These are phyloP conservation scores for Nigrograna mackinnonii DNA, from an alignment of 2,329 filamentous ascomycete species.

Conservation along the genomic window DNA sequence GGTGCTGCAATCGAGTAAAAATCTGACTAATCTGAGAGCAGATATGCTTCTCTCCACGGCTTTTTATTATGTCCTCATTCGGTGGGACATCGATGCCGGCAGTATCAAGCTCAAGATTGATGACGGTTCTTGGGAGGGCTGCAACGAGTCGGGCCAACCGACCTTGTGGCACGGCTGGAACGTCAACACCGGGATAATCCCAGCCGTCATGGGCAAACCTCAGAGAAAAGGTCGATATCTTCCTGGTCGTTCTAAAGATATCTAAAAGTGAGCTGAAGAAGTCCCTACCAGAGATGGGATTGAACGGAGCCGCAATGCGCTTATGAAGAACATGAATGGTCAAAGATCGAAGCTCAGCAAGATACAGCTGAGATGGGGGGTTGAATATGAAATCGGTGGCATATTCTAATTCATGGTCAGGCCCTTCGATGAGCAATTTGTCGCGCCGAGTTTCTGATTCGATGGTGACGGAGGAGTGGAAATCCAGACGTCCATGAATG, in stretches of 20 bases:
- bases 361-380: constrained; percentile 11
- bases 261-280: constrained; percentile 7
- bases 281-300: constrained; percentile 1
- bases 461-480: constrained; percentile 7
- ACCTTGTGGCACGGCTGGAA: constrained; percentile 13
- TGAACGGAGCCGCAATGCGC: constrained; percentile 5
- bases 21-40: constrained; percentile 15
- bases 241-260: constrained; percentile 2
- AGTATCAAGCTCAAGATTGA: constrained; percentile 16
- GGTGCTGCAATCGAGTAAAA: constrained; percentile 9
- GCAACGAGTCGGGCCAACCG: neutral
- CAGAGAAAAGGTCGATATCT: constrained; percentile 14
- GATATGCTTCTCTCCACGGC: constrained; percentile 4
- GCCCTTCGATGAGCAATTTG: constrained; percentile 5
- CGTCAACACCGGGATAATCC: constrained; percentile 14
- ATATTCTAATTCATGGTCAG: neutral
- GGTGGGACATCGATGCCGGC: constrained; percentile 12
- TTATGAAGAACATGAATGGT: constrained; percentile 14
- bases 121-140: constrained; percentile 10
- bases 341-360: constrained; percentile 12
- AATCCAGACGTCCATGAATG: constrained; percentile 9
- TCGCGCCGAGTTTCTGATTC: constrained; percentile 11
- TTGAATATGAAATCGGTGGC: constrained; percentile 2
- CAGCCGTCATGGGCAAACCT: constrained; percentile 14
- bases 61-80: neutral